These are phyloP conservation scores for Cymodocea nodosa DNA, from an alignment of 116 monocot genomes.

Conservation along the genomic window DNA sequence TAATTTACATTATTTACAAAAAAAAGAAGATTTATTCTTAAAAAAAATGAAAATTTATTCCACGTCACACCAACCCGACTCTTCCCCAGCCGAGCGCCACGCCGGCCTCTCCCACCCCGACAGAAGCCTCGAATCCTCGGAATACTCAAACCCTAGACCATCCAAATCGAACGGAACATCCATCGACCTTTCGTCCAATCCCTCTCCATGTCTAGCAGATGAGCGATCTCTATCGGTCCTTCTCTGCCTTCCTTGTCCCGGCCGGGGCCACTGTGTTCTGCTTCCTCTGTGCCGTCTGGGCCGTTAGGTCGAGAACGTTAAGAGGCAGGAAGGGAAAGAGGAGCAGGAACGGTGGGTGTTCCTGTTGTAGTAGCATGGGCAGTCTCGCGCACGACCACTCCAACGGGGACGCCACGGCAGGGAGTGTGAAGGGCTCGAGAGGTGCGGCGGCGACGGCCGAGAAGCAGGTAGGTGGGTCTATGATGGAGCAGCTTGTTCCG, in stretches of 20 bases:
- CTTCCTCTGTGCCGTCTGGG: background rate
- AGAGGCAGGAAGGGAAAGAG: background rate
- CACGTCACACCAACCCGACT: too few relatives aligned
- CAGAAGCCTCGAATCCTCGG: too few relatives aligned
- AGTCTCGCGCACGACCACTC: constrained; percentile 1
- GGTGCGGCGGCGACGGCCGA: background rate
- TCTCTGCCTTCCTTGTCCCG: background rate
- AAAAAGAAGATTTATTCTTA: too few relatives aligned
- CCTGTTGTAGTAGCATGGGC: constrained; percentile 1
- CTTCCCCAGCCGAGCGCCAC: too few relatives aligned
- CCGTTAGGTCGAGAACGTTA: background rate
- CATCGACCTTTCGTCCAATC: background rate
- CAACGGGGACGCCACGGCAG: background rate
- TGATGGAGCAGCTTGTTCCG: constrained; percentile 98
- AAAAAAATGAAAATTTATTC: too few relatives aligned
- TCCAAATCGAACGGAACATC: too few relatives aligned
- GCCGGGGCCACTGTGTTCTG: background rate
- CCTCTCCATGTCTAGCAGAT: background rate
- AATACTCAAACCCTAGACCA: too few relatives aligned
- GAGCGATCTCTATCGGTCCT: background rate
- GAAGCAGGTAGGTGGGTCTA: constrained; percentile 35
- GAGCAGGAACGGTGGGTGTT: background rate
- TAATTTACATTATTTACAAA: too few relatives aligned
- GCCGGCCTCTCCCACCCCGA: too few relatives aligned
- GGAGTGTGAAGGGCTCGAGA: background rate